Percentiles rank a stretch among this genome's conserved stretches.
Conservation (phyloP, 148 eudicot species). For the Spergularia marina region DNA sequence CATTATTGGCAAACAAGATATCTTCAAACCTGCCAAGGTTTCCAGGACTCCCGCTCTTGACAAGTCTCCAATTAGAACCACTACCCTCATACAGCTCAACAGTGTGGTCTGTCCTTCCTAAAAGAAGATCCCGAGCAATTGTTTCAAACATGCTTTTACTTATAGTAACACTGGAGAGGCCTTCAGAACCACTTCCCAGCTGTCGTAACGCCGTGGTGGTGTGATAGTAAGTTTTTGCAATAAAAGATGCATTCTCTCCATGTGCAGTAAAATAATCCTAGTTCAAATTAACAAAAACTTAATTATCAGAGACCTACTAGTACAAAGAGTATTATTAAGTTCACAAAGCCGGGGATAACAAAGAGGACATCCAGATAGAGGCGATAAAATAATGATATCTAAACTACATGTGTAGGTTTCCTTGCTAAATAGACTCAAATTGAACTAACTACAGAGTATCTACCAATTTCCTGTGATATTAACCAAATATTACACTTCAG, state of each 20-base stretch:
- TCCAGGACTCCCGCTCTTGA: conserved; percentile 92
- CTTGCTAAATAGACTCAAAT: too few relatives aligned
- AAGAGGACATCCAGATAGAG: not conserved
- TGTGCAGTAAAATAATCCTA: conserved; percentile 96
- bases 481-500: too few relatives aligned
- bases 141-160: conserved; percentile 94
- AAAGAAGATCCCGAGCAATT: conserved; percentile 76
- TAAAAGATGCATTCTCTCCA: conserved; percentile 85
- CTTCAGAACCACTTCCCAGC: conserved; percentile 72
- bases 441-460: too few relatives aligned
- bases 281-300: conserved; percentile 9
- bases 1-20: conserved; percentile 86
- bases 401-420: not conserved
- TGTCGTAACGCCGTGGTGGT: conserved; percentile 90
- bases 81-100: conserved; percentile 91
- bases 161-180: conserved; percentile 77
- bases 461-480: too few relatives aligned
- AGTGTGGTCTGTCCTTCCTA: conserved; percentile 94
- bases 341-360: not conserved
- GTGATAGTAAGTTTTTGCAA: conserved; percentile 86
- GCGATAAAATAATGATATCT: conserved; percentile 2
- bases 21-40: conserved; percentile 95
- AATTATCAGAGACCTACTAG: conserved; percentile 14
- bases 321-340: not conserved
- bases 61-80: conserved; percentile 78